phyloP scores from a whole-genome alignment of 306 rosid species.

The Cucumis hystrix region DNA sequence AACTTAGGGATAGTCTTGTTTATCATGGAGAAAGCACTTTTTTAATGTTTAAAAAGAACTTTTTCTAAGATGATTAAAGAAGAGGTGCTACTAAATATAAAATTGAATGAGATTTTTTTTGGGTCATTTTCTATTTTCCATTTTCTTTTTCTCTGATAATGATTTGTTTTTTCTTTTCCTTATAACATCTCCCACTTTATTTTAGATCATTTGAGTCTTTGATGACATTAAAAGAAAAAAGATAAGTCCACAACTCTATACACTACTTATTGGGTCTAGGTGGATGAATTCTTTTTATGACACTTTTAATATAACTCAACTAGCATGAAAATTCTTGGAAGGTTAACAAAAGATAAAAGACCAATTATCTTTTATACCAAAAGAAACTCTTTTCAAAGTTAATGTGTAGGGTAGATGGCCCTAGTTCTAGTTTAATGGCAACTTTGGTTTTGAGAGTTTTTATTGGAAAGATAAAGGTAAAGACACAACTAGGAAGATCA shows the following conservation, averaged over 20 bases:
- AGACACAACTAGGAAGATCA: not conserved
- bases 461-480: no score
- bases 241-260: not conserved
- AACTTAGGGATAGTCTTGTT: no score
- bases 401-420: not conserved
- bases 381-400: not conserved
- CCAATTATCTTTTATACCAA: not conserved
- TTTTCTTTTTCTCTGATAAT: no score
- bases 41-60: no score
- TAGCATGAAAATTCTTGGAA: not conserved
- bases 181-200: not conserved
- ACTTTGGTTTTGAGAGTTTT: not conserved
- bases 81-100: no score
- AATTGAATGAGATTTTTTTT: no score
- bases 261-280: not conserved
- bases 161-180: no score
- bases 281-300: not conserved
- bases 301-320: not conserved
- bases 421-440: not conserved
- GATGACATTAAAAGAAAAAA: no score
- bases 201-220: no score
- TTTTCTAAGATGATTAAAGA: no score
- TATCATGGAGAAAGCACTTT: no score
- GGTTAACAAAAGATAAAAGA: not conserved
- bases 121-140: no score